Evolutionary conservation across 1,139 yeast species (phyloP).

Genomic region (Yamadazyma diddensiae): DNA sequence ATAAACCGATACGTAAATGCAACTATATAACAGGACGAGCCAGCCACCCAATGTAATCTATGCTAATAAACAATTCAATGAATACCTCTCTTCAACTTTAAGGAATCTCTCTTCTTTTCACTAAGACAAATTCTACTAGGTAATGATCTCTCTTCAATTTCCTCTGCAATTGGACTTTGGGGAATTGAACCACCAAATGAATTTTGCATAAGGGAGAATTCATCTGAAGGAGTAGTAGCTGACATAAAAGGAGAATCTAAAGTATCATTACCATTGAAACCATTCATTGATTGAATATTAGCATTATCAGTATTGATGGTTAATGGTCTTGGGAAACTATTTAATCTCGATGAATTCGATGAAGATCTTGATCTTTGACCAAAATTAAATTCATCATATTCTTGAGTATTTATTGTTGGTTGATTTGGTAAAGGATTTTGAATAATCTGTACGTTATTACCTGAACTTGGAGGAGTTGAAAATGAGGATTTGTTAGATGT

Average conservation of each 20-base stretch:
- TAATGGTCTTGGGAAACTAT: slow-evolving; percentile 32
- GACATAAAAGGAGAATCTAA: slow-evolving; percentile 47
- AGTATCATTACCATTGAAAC: slow-evolving; percentile 28
- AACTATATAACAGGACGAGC: not conserved
- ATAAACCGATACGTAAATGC: not conserved
- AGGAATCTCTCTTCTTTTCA: slow-evolving; percentile 47
- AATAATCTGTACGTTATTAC: slow-evolving; percentile 8
- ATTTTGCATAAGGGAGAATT: slow-evolving; percentile 15
- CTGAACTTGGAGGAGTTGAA: slow-evolving; percentile 22
- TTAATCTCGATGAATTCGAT: slow-evolving; percentile 18
- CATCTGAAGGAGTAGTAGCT: slow-evolving; percentile 40
- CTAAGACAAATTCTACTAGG: slow-evolving; percentile 36
- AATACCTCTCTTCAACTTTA: slow-evolving; percentile 47
- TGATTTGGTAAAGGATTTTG: slow-evolving; percentile 10
- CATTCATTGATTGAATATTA: slow-evolving; percentile 26
- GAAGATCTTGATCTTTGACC: slow-evolving; percentile 16
- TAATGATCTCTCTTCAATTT: slow-evolving; percentile 21
- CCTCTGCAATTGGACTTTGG: slow-evolving; percentile 16
- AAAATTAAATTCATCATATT: slow-evolving; percentile 25
- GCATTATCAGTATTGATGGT: slow-evolving; percentile 43
- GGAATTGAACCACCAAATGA: slow-evolving; percentile 13
- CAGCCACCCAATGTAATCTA: not conserved
- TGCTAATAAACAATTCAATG: slow-evolving; percentile 18
- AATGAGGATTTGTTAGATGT: slow-evolving; percentile 34
- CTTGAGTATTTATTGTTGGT: slow-evolving; percentile 11